Evolutionary conservation across 805 yeast species (phyloP).

Genomic region (Wickerhamiella spandovensis): DNA sequence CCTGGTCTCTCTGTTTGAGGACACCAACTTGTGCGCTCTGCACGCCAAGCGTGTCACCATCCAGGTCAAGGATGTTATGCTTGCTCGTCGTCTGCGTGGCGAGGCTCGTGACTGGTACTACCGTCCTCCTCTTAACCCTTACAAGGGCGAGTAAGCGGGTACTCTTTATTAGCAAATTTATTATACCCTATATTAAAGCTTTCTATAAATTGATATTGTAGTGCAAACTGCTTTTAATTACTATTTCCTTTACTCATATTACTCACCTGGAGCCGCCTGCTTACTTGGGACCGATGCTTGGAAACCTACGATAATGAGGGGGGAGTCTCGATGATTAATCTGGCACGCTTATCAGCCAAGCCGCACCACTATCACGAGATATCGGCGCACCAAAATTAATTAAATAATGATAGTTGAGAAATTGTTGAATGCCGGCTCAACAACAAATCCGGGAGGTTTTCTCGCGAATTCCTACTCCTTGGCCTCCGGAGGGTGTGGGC

Average conservation of each 20-base stretch:
- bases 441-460: no score
- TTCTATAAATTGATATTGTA: background rate
- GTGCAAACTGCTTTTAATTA: background rate
- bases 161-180: background rate
- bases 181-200: background rate
- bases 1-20: conserved; percentile 75
- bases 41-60: conserved; percentile 91
- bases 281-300: no score
- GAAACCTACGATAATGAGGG: no score
- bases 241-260: background rate
- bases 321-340: no score
- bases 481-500: no score
- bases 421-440: no score
- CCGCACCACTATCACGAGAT: no score
- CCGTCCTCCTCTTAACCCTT: background rate
- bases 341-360: no score
- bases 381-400: no score
- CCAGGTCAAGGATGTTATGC: conserved; percentile 82
- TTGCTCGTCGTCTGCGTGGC: conserved; percentile 87
- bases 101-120: conserved; percentile 27
- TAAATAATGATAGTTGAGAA: no score
- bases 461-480: no score
- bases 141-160: background rate
- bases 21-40: conserved; percentile 82
- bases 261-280: no score